Evolutionary conservation across 371 early-diverging fungal species (phyloP).

Genomic region (Smittium culicis): DNA sequence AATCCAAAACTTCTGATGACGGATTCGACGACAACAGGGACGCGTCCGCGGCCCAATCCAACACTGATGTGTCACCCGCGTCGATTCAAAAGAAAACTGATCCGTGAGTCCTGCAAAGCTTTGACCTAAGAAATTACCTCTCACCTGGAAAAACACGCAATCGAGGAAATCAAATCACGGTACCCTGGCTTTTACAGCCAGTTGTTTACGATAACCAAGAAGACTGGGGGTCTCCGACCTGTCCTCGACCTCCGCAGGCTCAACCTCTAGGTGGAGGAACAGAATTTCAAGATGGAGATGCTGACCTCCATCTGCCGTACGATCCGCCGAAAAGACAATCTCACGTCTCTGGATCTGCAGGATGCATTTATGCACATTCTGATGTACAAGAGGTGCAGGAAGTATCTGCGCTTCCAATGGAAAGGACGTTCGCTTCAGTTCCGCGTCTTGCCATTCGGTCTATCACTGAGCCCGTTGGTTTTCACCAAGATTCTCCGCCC

Average conservation of each 20-base stretch:
- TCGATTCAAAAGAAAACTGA: neutral
- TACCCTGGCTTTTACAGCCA: slow-evolving; percentile 2
- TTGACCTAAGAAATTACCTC: neutral
- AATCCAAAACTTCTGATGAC: neutral
- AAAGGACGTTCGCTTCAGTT: slow-evolving; percentile 34
- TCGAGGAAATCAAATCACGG: neutral
- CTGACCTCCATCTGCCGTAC: slow-evolving; percentile 25
- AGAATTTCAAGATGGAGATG: slow-evolving; percentile 20
- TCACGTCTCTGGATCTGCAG: slow-evolving; percentile 26
- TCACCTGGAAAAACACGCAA: slow-evolving; percentile 8
- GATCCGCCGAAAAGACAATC: slow-evolving; percentile 20
- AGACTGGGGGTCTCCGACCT: slow-evolving; percentile 12
- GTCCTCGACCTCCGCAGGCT: slow-evolving; percentile 26
- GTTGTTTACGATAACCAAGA: slow-evolving; percentile 10
- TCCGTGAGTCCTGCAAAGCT: neutral
- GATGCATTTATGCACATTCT: slow-evolving; percentile 31
- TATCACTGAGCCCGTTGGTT: slow-evolving; percentile 31
- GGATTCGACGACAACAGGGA: neutral
- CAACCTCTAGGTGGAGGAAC: slow-evolving; percentile 23
- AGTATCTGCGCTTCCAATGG: slow-evolving; percentile 35
- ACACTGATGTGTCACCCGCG: neutral
- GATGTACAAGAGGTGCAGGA: slow-evolving; percentile 20
- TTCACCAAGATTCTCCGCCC: slow-evolving; percentile 34
- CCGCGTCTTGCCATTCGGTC: slow-evolving; percentile 32
- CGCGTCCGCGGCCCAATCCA: neutral